These are phyloP conservation scores for Diaporthe eres DNA, from an alignment of 2,329 filamentous ascomycete genomes.

Conservation along the genomic window DNA sequence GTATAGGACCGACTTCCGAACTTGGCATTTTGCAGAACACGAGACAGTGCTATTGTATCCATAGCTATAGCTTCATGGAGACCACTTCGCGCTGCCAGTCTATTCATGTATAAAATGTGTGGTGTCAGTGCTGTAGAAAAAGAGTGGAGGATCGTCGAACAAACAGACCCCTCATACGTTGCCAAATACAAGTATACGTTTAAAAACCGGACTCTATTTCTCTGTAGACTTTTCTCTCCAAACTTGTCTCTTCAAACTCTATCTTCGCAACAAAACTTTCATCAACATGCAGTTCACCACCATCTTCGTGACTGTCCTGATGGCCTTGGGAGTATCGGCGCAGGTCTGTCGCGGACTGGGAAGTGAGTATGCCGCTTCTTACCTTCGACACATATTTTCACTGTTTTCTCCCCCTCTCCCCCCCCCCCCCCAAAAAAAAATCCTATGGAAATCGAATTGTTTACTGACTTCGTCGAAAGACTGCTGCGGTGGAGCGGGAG, in stretches of 20 bases:
- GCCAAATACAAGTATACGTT: background rate
- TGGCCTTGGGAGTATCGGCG: background rate
- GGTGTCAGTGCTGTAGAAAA: background rate
- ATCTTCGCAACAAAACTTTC: background rate
- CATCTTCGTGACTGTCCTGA: background rate
- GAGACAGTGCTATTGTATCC: background rate
- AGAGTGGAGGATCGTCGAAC: background rate
- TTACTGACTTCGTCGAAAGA: background rate
- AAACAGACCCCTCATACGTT: background rate
- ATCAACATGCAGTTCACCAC: background rate
- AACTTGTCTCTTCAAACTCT: too few species aligned
- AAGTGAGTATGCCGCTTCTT: background rate
- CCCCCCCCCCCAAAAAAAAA: too few species aligned
- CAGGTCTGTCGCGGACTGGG: background rate
- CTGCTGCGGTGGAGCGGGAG: background rate
- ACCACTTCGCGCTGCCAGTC: background rate
- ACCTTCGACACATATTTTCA: background rate
- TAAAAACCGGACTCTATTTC: background rate
- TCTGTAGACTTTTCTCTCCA: background rate
- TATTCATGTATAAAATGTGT: background rate
- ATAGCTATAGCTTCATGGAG: background rate
- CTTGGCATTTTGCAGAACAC: constrained; percentile 7
- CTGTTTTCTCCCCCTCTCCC: background rate
- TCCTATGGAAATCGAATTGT: accelerated
- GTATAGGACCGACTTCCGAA: background rate